Percentiles rank a stretch among this genome's conserved stretches.
Evolutionary conservation across 345 rosid species (phyloP).

Genomic region (Citrus reticulata): DNA sequence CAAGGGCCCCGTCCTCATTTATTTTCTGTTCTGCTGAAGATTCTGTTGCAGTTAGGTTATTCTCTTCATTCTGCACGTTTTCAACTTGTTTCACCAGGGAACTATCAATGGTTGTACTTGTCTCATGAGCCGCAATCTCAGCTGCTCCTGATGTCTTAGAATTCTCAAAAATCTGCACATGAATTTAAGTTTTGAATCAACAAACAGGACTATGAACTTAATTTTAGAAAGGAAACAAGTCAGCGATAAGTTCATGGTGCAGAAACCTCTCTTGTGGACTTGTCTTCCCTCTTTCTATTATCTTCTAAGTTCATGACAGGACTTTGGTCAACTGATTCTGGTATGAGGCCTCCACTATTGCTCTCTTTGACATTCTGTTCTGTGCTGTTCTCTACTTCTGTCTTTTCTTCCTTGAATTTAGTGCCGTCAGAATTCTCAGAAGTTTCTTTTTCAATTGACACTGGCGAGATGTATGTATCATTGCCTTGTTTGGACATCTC

Average conservation of each 20-base stretch:
- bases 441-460: slow-evolving; percentile 8
- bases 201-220: background rate
- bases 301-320: slow-evolving; percentile 1
- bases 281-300: slow-evolving; percentile 6
- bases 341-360: background rate
- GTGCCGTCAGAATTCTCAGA: background rate
- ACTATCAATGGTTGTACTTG: slow-evolving; percentile 7
- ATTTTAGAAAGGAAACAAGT: background rate
- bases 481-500: slow-evolving; percentile 13
- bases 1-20: background rate
- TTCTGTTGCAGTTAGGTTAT: slow-evolving; percentile 1
- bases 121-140: slow-evolving; percentile 8
- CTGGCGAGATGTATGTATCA: slow-evolving; percentile 2
- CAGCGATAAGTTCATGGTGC: background rate
- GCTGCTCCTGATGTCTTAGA: background rate
- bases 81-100: slow-evolving; percentile 10
- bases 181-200: background rate
- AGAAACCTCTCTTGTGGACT: slow-evolving; percentile 19
- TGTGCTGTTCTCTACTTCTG: background rate
- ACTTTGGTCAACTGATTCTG: slow-evolving; percentile 7
- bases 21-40: background rate
- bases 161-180: slow-evolving; percentile 12
- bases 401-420: background rate
- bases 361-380: slow-evolving; percentile 3
- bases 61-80: background rate